Conservation (phyloP, 768 basidiomycete genomes). For the Lactifluus piperatus region DNA sequence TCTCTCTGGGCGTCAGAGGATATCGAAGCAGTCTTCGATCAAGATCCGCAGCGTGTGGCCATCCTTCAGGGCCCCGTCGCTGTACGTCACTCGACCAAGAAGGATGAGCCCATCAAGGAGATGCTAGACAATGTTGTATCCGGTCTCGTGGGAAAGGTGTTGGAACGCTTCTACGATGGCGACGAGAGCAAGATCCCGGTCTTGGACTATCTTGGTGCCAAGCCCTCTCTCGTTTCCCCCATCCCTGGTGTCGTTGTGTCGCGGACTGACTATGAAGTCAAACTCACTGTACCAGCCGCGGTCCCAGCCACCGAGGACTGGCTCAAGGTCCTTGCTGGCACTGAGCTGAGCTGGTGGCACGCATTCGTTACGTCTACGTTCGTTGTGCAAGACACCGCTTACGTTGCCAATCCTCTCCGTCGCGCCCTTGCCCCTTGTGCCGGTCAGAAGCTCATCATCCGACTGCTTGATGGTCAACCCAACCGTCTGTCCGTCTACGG, state of each 20-base stretch:
- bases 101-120: slow-evolving; percentile 92
- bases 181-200: slow-evolving; percentile 69
- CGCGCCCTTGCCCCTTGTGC: slow-evolving; percentile 77
- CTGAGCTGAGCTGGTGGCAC: slow-evolving; percentile 76
- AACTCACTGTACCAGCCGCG: slow-evolving; percentile 40
- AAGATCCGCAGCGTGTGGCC: slow-evolving; percentile 96
- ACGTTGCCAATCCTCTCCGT: slow-evolving; percentile 83
- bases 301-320: slow-evolving; percentile 61
- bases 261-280: slow-evolving; percentile 36
- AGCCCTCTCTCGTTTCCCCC: slow-evolving; percentile 31
- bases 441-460: slow-evolving; percentile 69
- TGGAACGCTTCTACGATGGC: slow-evolving; percentile 68
- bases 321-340: slow-evolving; percentile 78
- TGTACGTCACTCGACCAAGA: slow-evolving; percentile 74
- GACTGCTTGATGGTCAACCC: slow-evolving; percentile 35
- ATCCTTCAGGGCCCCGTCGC: slow-evolving; percentile 97
- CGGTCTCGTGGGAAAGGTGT: slow-evolving; percentile 66
- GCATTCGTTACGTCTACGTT: slow-evolving; percentile 76
- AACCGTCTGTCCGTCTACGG: slow-evolving; percentile 63
- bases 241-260: slow-evolving; percentile 37
- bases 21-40: slow-evolving; percentile 97
- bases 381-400: slow-evolving; percentile 79
- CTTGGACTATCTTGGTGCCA: slow-evolving; percentile 74
- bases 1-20: slow-evolving; percentile 98
- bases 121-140: slow-evolving; percentile 83